Evolutionary conservation across 2,329 filamentous ascomycete species (phyloP).

Genomic region (Colletotrichum falcatum): DNA sequence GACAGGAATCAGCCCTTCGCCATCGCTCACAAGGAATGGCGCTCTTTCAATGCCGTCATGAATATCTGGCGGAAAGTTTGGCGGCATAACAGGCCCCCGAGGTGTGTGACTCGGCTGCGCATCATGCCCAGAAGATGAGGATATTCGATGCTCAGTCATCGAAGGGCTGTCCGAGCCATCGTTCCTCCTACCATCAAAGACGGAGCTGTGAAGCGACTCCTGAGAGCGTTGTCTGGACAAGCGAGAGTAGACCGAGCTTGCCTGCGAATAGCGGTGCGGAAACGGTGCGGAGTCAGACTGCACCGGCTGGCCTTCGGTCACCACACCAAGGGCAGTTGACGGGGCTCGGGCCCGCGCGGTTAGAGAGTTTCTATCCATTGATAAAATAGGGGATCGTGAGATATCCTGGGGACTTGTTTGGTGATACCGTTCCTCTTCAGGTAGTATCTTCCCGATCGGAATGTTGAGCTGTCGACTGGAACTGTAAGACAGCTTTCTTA

Average conservation of each 20-base stretch:
- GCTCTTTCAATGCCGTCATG: slow-evolving; percentile 37
- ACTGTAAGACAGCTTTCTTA: slow-evolving; percentile 14
- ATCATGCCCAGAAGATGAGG: slow-evolving; percentile 34
- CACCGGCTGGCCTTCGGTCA: slow-evolving; percentile 25
- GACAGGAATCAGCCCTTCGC: slow-evolving; percentile 54
- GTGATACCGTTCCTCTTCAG: slow-evolving; percentile 37
- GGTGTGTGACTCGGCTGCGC: slow-evolving; percentile 22
- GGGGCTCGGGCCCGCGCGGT: slow-evolving; percentile 4
- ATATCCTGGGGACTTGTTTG: slow-evolving; percentile 27
- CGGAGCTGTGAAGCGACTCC: slow-evolving; percentile 52
- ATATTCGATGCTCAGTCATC: slow-evolving; percentile 42
- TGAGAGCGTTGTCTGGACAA: slow-evolving; percentile 48
- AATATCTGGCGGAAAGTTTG: slow-evolving; percentile 34
- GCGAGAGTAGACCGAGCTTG: slow-evolving; percentile 42
- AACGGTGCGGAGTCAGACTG: not conserved
- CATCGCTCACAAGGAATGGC: slow-evolving; percentile 29
- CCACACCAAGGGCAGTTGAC: slow-evolving; percentile 13
- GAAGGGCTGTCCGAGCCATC: slow-evolving; percentile 43
- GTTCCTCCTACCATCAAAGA: slow-evolving; percentile 50
- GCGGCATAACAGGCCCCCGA: slow-evolving; percentile 16
- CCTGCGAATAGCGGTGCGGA: slow-evolving; percentile 31
- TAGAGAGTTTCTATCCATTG: slow-evolving; percentile 6
- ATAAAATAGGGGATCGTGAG: slow-evolving; percentile 9
- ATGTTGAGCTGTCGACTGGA: slow-evolving; percentile 21
- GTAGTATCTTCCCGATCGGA: slow-evolving; percentile 15